A percentile compares a stretch with the other conserved stretches of the same genome.
Conservation (phyloP, 176 grass and related monocot species). For the Musa acuminata region DNA sequence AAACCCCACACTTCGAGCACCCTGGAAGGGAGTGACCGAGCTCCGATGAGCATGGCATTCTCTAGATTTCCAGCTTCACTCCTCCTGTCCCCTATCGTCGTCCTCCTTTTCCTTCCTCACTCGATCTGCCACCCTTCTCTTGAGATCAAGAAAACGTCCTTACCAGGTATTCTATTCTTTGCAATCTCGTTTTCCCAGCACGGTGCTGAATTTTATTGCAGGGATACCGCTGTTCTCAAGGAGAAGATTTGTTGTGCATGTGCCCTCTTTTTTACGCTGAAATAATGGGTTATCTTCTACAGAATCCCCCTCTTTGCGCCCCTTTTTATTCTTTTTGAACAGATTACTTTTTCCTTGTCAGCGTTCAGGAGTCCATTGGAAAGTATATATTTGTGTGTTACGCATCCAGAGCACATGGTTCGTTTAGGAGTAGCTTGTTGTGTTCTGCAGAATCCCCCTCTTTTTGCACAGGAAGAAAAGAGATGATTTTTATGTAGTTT, state of each 20-base stretch:
- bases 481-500: neutral
- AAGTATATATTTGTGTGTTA: too few relatives aligned
- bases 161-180: constrained; percentile 21
- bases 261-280: neutral
- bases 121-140: neutral
- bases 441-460: neutral
- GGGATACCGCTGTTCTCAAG: too few relatives aligned
- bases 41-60: constrained; percentile 7
- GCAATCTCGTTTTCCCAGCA: neutral
- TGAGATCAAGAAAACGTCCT: neutral
- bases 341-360: too few relatives aligned
- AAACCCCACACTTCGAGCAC: neutral
- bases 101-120: constrained; percentile 20
- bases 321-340: too few relatives aligned
- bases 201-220: neutral
- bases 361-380: too few relatives aligned
- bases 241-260: neutral
- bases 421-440: neutral
- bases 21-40: neutral
- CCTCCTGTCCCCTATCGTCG: constrained; percentile 11
- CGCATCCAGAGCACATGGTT: too few relatives aligned
- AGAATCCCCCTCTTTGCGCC: neutral
- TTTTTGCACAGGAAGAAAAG: neutral
- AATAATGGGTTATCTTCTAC: neutral
- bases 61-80: neutral